Base-by-base conservation (phyloP, 2,329 filamentous ascomycete species). In the Didymosphaeria variabile region DNA sequence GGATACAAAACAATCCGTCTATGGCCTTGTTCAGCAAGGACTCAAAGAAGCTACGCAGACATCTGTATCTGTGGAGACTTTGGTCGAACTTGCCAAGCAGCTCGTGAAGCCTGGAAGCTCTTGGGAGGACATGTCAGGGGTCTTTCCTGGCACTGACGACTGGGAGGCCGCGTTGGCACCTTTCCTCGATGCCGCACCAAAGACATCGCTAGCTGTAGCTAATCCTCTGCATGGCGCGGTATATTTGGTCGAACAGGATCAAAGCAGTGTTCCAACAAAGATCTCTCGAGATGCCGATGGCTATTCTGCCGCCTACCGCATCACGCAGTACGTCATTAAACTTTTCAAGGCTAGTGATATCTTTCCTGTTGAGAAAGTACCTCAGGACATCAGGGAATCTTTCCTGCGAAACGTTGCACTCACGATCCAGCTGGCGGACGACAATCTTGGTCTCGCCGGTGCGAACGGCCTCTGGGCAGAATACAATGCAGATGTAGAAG, bases 221-320 rank as follows among this genome's bases (percentile, higher is more conserved):
- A 94, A 89, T 71, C 85, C 84, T 26, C 81, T 97, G 7, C 88
- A 87, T 0, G 92, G 92, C 3, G 87, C 87, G 0, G 86, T 91
- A 6, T 88, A 90, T 65, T 79, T 97, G 3, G 82, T 90, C 0
- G 78, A 65, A 60, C 72, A 56, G 59, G 73, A 21, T 53, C 63
- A 44, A 59, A 71, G 61, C 17, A 23, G 15, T 71, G 29, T 58
- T 10, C 40, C 47, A 7, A 57, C 66, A 61, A 49, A 66, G 59
- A 70, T 85, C 17, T 73, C 80, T 34, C 83, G 90, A 46, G 93
- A 97, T 72, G 81, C 85, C 4, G 86, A 87, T 65, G 91, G 91
- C 0, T 87, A 89, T 34, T 92, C 92, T 1, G 82, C 91, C 57
- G 88, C 92, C 0, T 86, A 92, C 15, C 86, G 94, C 58, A 91